Percentiles rank a stretch among this genome's conserved stretches.
Evolutionary conservation across 495 filamentous ascomycete genomes (phyloP).

Genomic region (Friedmanniomyces simplex): DNA sequence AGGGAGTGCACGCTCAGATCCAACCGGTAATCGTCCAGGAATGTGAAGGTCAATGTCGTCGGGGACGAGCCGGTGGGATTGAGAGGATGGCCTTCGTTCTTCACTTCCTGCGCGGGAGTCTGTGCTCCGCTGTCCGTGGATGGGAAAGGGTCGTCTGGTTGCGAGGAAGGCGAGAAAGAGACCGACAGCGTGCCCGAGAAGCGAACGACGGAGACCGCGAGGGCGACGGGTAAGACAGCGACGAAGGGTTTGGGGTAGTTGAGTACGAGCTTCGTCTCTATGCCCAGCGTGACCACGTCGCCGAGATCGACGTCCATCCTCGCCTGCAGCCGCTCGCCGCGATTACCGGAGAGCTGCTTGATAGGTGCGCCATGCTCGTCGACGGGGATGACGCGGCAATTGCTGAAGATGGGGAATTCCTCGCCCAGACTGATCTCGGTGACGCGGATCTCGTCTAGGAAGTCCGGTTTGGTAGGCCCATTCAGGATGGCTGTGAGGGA

Average conservation of each 20-base stretch:
- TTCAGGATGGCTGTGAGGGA: constrained; percentile 85
- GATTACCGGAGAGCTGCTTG: constrained; percentile 18
- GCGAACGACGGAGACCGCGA: constrained; percentile 81
- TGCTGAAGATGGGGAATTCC: constrained; percentile 97
- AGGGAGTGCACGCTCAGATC: constrained; percentile 85
- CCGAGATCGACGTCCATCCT: constrained; percentile 93
- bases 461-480: constrained; percentile 72
- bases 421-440: constrained; percentile 90
- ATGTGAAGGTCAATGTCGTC: constrained; percentile 86
- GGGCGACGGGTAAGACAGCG: constrained; percentile 83
- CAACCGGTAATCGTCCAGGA: constrained; percentile 89
- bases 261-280: constrained; percentile 86
- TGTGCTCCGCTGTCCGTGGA: neutral
- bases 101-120: constrained; percentile 1
- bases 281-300: constrained; percentile 84
- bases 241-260: constrained; percentile 86
- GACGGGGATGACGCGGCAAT: constrained; percentile 82
- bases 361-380: constrained; percentile 43
- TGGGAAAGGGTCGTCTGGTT: constrained; percentile 20
- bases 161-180: constrained; percentile 64
- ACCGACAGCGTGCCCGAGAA: constrained; percentile 92
- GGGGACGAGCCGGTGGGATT: constrained; percentile 20
- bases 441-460: constrained; percentile 83
- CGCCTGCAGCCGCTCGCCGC: constrained; percentile 62
- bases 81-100: constrained; percentile 15